These are phyloP conservation scores for Vanderwaltozyma tropicalis DNA, from an alignment of 805 yeast species.

Conservation along the genomic window DNA sequence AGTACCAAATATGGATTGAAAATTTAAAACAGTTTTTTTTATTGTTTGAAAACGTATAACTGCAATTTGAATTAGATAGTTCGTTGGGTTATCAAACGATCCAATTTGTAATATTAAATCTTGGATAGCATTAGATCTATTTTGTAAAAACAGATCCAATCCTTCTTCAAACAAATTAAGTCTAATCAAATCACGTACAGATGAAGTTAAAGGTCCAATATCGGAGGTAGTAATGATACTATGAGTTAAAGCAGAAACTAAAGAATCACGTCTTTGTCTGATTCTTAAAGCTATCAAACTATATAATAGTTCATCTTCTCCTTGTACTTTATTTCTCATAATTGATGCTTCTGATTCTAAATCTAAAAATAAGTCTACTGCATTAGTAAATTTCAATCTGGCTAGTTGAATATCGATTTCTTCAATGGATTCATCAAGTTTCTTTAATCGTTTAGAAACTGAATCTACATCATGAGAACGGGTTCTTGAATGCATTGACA, in stretches of 20 bases:
- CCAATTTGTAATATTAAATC: constrained; percentile 39
- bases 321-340: constrained; percentile 3
- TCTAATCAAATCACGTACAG: constrained; percentile 27
- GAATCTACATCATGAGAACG: constrained; percentile 39
- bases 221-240: constrained; percentile 24
- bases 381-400: constrained; percentile 42
- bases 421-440: constrained; percentile 52
- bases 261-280: constrained; percentile 22
- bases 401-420: constrained; percentile 61
- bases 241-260: constrained; percentile 29
- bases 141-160: constrained; percentile 36
- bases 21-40: constrained; percentile 46
- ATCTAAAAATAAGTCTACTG: constrained; percentile 28
- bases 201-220: constrained; percentile 17
- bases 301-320: constrained; percentile 25
- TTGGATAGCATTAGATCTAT: constrained; percentile 38
- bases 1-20: constrained; percentile 40
- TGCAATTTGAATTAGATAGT: constrained; percentile 51
- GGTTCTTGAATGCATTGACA: constrained; percentile 51
- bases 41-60: constrained; percentile 53
- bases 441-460: constrained; percentile 37
- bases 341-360: constrained; percentile 24
- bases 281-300: constrained; percentile 29
- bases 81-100: constrained; percentile 42
- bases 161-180: constrained; percentile 41